A percentile compares a stretch with the other conserved stretches of the same genome.
These are phyloP conservation scores for Papiliotrema laurentii DNA, from an alignment of 1,284 basidiomycete genomes.

Conservation along the genomic window DNA sequence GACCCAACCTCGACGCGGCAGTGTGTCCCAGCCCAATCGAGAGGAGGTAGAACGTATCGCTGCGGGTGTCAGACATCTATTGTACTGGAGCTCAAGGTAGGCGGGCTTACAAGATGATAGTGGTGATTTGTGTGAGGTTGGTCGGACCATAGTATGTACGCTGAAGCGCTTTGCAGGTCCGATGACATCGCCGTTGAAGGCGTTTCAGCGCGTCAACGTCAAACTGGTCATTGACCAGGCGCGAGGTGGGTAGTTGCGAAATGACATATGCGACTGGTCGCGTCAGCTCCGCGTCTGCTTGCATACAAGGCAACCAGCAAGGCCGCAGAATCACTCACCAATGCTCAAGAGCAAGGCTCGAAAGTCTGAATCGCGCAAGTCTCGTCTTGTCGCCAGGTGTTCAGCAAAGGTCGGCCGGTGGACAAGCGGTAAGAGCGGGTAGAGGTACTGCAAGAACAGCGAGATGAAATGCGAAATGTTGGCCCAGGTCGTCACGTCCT, in stretches of 20 bases:
- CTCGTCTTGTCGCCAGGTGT: slow-evolving; percentile 40
- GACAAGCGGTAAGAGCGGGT: slow-evolving; percentile 44
- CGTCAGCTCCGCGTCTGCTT: not conserved
- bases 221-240: slow-evolving; percentile 40
- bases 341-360: slow-evolving; percentile 44
- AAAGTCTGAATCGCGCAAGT: slow-evolving; percentile 44
- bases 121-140: slow-evolving; percentile 42
- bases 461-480: slow-evolving; percentile 45
- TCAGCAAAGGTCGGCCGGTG: slow-evolving; percentile 47
- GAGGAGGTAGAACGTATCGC: slow-evolving; percentile 46
- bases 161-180: slow-evolving; percentile 40
- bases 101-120: slow-evolving; percentile 44
- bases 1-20: slow-evolving; percentile 40
- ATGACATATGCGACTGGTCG: slow-evolving; percentile 47
- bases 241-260: slow-evolving; percentile 42
- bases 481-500: slow-evolving; percentile 44
- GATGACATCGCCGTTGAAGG: slow-evolving; percentile 43
- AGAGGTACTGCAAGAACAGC: slow-evolving; percentile 44
- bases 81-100: too few species aligned
- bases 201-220: slow-evolving; percentile 44
- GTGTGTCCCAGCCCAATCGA: slow-evolving; percentile 41
- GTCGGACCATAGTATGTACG: slow-evolving; percentile 41
- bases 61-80: too few species aligned
- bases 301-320: not conserved
- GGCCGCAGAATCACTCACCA: slow-evolving; percentile 18